phyloP scores from a whole-genome alignment of 148 eudicot genomes.

The Rhododendron ovatum region DNA sequence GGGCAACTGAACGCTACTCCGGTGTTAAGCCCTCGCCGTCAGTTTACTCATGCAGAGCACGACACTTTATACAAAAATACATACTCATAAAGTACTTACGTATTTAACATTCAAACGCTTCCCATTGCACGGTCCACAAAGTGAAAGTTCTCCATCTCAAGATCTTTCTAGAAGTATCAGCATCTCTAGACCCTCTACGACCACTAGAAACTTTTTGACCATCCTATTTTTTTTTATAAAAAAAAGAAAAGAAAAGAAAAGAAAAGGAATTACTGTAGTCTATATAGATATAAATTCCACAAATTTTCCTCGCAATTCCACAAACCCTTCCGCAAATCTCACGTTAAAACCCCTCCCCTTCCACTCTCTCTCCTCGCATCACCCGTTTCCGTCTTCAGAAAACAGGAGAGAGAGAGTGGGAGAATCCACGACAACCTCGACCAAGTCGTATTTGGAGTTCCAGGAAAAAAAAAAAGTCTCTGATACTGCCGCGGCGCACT shows the following conservation, averaged over 20 bases:
- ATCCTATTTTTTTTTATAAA: background rate
- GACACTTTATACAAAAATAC: no score
- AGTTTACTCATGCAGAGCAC: no score
- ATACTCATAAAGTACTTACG: no score
- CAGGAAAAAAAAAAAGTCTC: background rate
- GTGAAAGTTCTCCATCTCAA: background rate
- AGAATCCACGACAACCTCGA: background rate
- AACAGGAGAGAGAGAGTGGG: background rate
- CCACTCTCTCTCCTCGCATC: background rate
- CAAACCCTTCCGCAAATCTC: conserved; percentile 3
- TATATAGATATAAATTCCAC: background rate
- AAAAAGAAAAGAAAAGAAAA: no score
- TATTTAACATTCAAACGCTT: background rate
- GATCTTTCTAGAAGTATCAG: conserved; percentile 16
- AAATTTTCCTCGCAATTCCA: background rate
- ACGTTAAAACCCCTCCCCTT: background rate
- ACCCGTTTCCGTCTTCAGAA: background rate
- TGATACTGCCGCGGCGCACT: background rate
- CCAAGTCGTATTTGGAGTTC: background rate
- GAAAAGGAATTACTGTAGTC: no score
- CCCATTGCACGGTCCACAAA: background rate
- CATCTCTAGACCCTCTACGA: background rate
- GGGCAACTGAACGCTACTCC: no score
- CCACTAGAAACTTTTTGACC: background rate
- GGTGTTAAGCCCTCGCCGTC: no score